Evolutionary conservation across 768 basidiomycete genomes (phyloP), one percentile per base, ranked within the genome.

Genomic region (Boletus tomentosulus): DNA sequence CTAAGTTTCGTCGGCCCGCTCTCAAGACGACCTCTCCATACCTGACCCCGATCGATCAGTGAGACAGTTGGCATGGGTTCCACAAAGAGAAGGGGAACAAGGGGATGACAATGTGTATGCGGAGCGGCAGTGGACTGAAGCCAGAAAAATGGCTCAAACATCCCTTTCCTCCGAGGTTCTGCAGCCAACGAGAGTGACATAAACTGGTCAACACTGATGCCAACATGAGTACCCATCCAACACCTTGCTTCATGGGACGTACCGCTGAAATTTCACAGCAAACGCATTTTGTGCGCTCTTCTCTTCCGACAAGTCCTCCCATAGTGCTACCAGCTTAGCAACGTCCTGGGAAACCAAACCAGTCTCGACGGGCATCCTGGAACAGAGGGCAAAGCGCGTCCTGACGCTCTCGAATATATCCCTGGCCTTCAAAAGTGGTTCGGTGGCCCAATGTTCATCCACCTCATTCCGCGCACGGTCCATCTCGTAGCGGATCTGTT

Each of bases 121-220:
- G 74, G 63, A 37, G 74, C 66, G 3, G 73, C 66, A 25, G 66
- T 61, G 12, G 74, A 56, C 42, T 78, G 77, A 5, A 76, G 72
- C 88, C 88, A 92, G 69, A 85, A 89, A 59, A 85, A 81, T 0
- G 88, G 87, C 57, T 89, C 87, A 52, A 88, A 91, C 2, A 86
- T 69, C 8, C 87, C 86, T 65, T 79, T 84, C n/a, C 84, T 76
- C 22, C 84, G 79, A 7, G 88, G 83, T 61, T 92, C 90, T 15
- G 85, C 82, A 37, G 86, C 82, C 33, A 89, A 67, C 2, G 90
- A 92, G 19, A 89, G 74, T 0, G 86, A 82, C 80, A 85, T 86
- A 61, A 89, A 91, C 56, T 88, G 86, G 25, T 88, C 88, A 56
- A 87, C 72, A 8, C 86, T 89, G 57, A 46, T 11, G 48, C 50